phyloP scores from a whole-genome alignment of 495 filamentous ascomycete species.

The Podospora pseudopauciseta region DNA sequence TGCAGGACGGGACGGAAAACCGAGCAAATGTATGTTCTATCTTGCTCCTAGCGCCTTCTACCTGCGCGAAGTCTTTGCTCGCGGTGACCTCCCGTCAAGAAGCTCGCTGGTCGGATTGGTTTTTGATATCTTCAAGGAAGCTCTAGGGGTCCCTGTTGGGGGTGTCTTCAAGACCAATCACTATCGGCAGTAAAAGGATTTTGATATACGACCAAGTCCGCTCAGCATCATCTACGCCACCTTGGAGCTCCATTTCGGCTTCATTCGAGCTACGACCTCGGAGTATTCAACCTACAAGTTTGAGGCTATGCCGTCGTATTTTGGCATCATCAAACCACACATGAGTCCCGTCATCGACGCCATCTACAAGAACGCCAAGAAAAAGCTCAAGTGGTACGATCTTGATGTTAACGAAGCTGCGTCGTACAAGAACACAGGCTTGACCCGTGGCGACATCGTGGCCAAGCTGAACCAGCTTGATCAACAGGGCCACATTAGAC shows the following conservation, averaged over 20 bases:
- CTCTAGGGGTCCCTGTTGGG: conserved; percentile 28
- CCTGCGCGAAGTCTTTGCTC: conserved; percentile 52
- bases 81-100: conserved; percentile 52
- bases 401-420: conserved; percentile 46
- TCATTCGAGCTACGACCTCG: conserved; percentile 53
- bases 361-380: conserved; percentile 36
- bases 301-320: conserved; percentile 31
- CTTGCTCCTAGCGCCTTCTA: conserved; percentile 51
- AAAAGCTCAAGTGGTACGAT: conserved; percentile 26
- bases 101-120: conserved; percentile 44
- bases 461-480: conserved; percentile 50
- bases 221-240: conserved; percentile 49
- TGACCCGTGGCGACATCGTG: conserved; percentile 42
- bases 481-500: conserved; percentile 40
- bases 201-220: conserved; percentile 41
- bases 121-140: conserved; percentile 41
- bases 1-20: conserved; percentile 52
- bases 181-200: conserved; percentile 38
- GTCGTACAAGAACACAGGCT: conserved; percentile 7
- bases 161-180: conserved; percentile 45
- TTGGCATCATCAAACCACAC: conserved; percentile 22
- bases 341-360: conserved; percentile 33
- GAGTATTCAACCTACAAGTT: conserved; percentile 54
- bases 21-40: conserved; percentile 53
- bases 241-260: conserved; percentile 51